phyloP scores from a whole-genome alignment of 2,329 filamentous ascomycete genomes.

The Exutisphaerella laricina region DNA sequence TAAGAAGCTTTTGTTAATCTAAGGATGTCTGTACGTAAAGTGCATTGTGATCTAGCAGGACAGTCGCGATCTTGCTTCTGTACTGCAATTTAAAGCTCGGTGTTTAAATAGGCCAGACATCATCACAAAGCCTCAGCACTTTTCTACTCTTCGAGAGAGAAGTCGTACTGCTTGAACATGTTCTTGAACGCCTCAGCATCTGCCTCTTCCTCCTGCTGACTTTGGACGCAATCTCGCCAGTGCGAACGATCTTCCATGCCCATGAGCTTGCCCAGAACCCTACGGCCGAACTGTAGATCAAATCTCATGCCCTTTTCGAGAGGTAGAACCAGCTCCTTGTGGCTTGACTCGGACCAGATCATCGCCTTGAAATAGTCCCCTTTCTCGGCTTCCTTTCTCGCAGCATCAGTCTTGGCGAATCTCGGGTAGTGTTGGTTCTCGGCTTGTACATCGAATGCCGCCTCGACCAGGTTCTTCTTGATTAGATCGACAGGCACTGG shows the following conservation, averaged over 20 bases:
- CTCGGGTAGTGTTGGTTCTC: constrained; percentile 62
- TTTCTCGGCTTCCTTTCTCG: constrained; percentile 23
- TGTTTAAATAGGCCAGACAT: too few species aligned
- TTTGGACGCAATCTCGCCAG: constrained; percentile 82
- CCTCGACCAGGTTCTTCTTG: constrained; percentile 69
- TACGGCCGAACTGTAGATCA: constrained; percentile 83
- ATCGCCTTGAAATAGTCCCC: constrained; percentile 34
- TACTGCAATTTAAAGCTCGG: too few species aligned
- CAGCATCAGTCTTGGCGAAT: constrained; percentile 38
- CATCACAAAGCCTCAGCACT: too few species aligned
- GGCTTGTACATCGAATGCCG: constrained; percentile 81
- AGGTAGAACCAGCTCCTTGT: constrained; percentile 64
- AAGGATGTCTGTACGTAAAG: too few species aligned
- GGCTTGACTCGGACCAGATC: constrained; percentile 39
- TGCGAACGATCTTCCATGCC: constrained; percentile 69
- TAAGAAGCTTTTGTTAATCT: too few species aligned
- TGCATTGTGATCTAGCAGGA: too few species aligned
- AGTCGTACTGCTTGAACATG: constrained; percentile 82
- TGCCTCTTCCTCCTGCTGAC: constrained; percentile 66
- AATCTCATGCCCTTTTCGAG: constrained; percentile 74
- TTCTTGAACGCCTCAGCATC: constrained; percentile 76
- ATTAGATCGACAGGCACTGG: constrained; percentile 67
- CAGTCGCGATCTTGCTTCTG: too few species aligned
- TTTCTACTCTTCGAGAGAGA: constrained; percentile 46
- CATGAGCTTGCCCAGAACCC: constrained; percentile 82